These are phyloP conservation scores for Brassica carinata DNA, from an alignment of 345 rosid genomes.

Conservation along the genomic window DNA sequence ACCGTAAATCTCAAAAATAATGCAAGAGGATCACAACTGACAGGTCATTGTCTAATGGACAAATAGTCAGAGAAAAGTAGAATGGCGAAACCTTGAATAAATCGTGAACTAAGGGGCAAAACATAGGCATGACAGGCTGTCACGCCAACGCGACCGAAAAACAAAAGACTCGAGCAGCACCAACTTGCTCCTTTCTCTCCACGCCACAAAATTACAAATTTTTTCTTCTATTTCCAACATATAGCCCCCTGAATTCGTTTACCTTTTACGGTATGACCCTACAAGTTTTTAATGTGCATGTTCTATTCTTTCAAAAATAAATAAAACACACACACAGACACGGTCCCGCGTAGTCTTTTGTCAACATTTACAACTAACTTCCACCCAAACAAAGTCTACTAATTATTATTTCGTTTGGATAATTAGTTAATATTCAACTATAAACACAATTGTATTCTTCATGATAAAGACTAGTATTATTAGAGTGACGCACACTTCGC, in stretches of 20 bases:
- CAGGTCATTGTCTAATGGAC: conserved; percentile 36
- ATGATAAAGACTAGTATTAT: conserved; percentile 32
- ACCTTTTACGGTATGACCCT: neutral
- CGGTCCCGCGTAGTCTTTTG: conserved; percentile 19
- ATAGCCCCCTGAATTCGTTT: conserved; percentile 26
- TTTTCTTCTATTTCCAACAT: conserved; percentile 10
- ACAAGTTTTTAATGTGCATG: neutral
- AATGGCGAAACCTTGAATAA: conserved; percentile 39
- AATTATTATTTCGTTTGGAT: neutral
- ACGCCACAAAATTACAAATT: conserved; percentile 29
- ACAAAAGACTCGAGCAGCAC: conserved; percentile 36
- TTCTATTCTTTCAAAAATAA: no score
- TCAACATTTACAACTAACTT: conserved; percentile 25
- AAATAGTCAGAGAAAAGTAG: conserved; percentile 36
- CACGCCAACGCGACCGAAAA: conserved; percentile 54
- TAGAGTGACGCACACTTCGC: conserved; percentile 16
- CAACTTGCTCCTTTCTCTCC: conserved; percentile 39
- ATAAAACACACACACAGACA: neutral
- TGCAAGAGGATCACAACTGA: conserved; percentile 2
- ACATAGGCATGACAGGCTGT: conserved; percentile 70
- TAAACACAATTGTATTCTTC: conserved; percentile 11
- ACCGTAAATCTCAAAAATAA: conserved; percentile 2
- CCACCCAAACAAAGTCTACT: conserved; percentile 8
- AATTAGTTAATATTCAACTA: conserved; percentile 19
- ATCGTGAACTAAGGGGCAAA: conserved; percentile 32